A percentile compares a stretch with the other conserved stretches of the same genome.
These are phyloP conservation scores for Heritiera fomes DNA, from an alignment of 345 rosid species.

Conservation along the genomic window DNA sequence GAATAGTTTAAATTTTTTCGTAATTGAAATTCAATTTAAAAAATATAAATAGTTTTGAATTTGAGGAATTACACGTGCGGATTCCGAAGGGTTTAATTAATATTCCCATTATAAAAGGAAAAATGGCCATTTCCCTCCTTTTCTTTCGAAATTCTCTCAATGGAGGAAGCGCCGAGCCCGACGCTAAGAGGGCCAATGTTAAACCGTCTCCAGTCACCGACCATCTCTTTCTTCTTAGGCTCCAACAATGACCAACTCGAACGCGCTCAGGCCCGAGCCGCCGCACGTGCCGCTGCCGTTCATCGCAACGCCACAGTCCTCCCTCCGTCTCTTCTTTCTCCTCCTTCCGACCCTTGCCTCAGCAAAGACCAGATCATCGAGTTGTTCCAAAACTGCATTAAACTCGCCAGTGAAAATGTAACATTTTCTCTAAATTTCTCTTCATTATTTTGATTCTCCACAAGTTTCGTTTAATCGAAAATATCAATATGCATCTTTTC, in stretches of 20 bases:
- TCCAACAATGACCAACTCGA: conserved; percentile 39
- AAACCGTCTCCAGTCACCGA: conserved; percentile 33
- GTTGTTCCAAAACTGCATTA: conserved; percentile 41
- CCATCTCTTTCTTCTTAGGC: conserved; percentile 29
- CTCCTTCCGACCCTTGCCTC: conserved; percentile 31
- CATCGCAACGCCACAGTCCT: conserved; percentile 17
- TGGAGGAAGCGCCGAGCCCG: conserved; percentile 15
- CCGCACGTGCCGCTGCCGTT: conserved; percentile 35
- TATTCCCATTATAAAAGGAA: too few species aligned
- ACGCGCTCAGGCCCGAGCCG: conserved; percentile 40
- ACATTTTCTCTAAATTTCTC: neutral
- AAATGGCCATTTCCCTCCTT: too few species aligned
- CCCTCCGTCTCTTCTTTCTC: neutral
- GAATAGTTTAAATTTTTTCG: too few species aligned
- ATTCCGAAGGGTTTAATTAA: too few species aligned
- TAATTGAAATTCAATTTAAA: too few species aligned
- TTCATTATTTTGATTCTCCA: neutral
- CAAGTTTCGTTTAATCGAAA: neutral
- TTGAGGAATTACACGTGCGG: too few species aligned
- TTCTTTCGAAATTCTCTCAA: neutral
- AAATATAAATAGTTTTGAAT: too few species aligned
- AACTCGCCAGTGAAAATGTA: conserved; percentile 51
- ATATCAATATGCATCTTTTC: neutral
- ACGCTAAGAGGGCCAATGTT: neutral
- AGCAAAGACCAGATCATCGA: conserved; percentile 40